Evolutionary conservation across 129 eudicot species (phyloP).

Genomic region (Pulicaria dysenterica): DNA sequence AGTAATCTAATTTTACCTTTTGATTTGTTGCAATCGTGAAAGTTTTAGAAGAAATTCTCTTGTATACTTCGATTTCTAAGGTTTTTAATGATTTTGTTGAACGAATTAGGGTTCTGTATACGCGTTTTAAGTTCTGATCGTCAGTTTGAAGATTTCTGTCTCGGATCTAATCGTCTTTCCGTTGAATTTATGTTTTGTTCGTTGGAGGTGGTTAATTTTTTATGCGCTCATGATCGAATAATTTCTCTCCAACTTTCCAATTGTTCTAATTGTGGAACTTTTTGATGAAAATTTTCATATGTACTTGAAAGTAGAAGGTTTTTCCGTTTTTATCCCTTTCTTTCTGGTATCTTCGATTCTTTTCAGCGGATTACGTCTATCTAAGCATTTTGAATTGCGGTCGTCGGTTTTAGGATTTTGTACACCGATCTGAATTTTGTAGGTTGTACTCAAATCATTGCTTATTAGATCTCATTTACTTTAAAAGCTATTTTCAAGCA

Average conservation of each 20-base stretch:
- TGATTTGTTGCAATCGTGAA: not conserved
- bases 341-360: not conserved
- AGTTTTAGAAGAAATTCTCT: not conserved
- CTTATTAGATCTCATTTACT: not conserved
- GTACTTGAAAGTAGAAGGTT: not conserved
- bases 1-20: not conserved
- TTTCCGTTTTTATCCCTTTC: not conserved
- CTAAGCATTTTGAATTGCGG: not conserved
- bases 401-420: not conserved
- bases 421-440: conserved; percentile 17
- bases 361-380: conserved; percentile 18
- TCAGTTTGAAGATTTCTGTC: too few relatives aligned
- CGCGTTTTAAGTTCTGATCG: conserved; percentile 5
- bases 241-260: too few relatives aligned
- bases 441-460: not conserved
- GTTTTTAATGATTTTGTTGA: not conserved
- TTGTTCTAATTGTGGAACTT: too few relatives aligned
- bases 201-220: too few relatives aligned
- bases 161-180: too few relatives aligned
- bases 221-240: too few relatives aligned
- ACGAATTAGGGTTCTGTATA: conserved; percentile 26
- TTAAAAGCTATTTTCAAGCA: not conserved
- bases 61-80: too few relatives aligned
- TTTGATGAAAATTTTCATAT: not conserved
- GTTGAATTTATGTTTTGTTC: too few relatives aligned